A percentile compares a stretch with the other conserved stretches of the same genome.
Evolutionary conservation across 306 rosid genomes (phyloP).

Genomic region (Arachis hypogaea): DNA sequence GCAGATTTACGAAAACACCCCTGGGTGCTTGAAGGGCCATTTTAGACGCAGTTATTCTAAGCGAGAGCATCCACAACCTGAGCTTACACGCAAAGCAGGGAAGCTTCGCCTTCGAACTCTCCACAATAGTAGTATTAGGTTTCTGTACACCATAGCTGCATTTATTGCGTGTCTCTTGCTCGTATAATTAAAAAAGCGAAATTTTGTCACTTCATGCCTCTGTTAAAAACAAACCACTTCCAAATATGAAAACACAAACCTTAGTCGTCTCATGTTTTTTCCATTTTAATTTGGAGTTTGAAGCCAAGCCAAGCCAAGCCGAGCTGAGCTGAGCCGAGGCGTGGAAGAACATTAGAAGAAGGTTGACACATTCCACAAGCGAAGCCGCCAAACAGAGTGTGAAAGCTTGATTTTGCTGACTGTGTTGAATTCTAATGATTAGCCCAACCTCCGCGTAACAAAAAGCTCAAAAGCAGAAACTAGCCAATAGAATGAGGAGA

Average conservation of each 20-base stretch:
- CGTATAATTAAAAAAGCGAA: constrained; percentile 28
- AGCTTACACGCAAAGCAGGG: constrained; percentile 55
- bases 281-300: too few species aligned
- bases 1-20: constrained; percentile 41
- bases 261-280: neutral
- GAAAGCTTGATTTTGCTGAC: constrained; percentile 53
- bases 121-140: constrained; percentile 28
- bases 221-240: neutral
- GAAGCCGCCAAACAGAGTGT: constrained; percentile 46
- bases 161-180: constrained; percentile 43
- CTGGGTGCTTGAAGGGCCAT: neutral
- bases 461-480: constrained; percentile 48
- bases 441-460: constrained; percentile 65
- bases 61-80: constrained; percentile 34
- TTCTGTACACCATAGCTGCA: constrained; percentile 43
- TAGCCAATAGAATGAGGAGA: constrained; percentile 47
- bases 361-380: constrained; percentile 40
- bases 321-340: neutral
- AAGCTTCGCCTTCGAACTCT: constrained; percentile 40
- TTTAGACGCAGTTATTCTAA: neutral
- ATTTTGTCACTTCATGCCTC: constrained; percentile 52
- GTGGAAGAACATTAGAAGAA: constrained; percentile 1
- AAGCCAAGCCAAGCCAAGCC: neutral
- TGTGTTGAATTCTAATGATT: constrained; percentile 62
- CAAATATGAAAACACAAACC: too few species aligned